Base-by-base conservation (phyloP, 2,329 filamentous ascomycete genomes). In the Ophioceras dolichostomum region DNA sequence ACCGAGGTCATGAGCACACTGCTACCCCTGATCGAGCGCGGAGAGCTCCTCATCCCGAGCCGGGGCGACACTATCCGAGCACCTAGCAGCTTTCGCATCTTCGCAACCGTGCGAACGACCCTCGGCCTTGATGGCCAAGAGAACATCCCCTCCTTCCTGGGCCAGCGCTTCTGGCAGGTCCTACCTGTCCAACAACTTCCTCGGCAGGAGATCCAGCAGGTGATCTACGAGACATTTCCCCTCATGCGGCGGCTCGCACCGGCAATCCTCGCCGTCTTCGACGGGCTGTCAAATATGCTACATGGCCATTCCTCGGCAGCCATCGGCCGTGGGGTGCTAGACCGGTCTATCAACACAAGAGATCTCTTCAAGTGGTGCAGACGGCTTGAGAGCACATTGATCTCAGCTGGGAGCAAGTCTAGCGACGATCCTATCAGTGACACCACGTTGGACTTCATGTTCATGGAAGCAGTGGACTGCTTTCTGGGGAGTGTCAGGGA, bases 1-100 rank as follows among this genome's bases (percentile, higher is more conserved):
- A 89, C 85, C 46, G 91, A 98, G 58, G 84, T 98, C 34, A 78
- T 98, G 56, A 94, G 89, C 54, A 87, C 88, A 12, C 72, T 99
- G 20, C 67, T 98, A 19, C 91, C 93, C 9, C 69, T 98, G 8
- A 88, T 98, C 41, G 91, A 98, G 59, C 77, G 83, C 41, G 79
- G 85, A n/a, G 86, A 95, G 55, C 71, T 98, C 12, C 67, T 93
- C 4, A 87, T 98, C 21, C 85, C 91, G 1, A 93, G 81, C 48
- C 79, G 89, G 41, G 88, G 86, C 39, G 87, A 96, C 61, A 81
- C 71, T 5, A 79, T 98, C 35, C 75, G 77, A 51, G 91, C 91
- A 37, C 76, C 83, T 1, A 77, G 77, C 49, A 85, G 83, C 1
- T 99, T 98, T 56, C 80, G 83, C 39, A 79, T 99, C 16, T 81